phyloP scores from a whole-genome alignment of 148 eudicot species.

The Agrostemma githago region DNA sequence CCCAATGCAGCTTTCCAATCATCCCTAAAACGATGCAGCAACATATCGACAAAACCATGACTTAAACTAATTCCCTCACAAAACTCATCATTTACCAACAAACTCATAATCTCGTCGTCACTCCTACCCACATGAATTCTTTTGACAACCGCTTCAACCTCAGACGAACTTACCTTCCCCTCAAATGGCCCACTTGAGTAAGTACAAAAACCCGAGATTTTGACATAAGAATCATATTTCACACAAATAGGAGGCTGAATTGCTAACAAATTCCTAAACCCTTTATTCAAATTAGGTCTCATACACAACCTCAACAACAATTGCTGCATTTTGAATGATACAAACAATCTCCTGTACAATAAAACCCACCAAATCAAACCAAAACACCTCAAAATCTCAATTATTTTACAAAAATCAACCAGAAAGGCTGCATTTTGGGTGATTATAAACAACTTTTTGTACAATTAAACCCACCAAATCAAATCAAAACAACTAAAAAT shows the following conservation, averaged over 20 bases:
- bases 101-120: constrained; percentile 39
- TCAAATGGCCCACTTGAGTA: constrained; percentile 1
- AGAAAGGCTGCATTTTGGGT: neutral
- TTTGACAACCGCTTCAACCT: constrained; percentile 32
- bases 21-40: constrained; percentile 56
- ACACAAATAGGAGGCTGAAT: neutral
- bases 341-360: constrained; percentile 14
- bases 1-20: constrained; percentile 86
- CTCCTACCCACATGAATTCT: constrained; percentile 36
- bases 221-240: constrained; percentile 12
- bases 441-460: constrained; percentile 13
- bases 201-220: constrained; percentile 9
- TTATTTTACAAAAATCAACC: neutral
- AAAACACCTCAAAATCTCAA: neutral
- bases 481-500: neutral
- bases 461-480: neutral
- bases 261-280: constrained; percentile 6
- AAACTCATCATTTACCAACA: constrained; percentile 40
- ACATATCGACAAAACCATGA: constrained; percentile 37
- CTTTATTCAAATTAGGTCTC: constrained; percentile 15
- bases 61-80: constrained; percentile 37
- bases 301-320: constrained; percentile 12
- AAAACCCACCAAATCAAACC: neutral
- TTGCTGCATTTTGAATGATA: constrained; percentile 20
- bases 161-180: constrained; percentile 22